Base-by-base conservation (phyloP, 1,284 basidiomycete genomes). In the Boletus calvinii region DNA sequence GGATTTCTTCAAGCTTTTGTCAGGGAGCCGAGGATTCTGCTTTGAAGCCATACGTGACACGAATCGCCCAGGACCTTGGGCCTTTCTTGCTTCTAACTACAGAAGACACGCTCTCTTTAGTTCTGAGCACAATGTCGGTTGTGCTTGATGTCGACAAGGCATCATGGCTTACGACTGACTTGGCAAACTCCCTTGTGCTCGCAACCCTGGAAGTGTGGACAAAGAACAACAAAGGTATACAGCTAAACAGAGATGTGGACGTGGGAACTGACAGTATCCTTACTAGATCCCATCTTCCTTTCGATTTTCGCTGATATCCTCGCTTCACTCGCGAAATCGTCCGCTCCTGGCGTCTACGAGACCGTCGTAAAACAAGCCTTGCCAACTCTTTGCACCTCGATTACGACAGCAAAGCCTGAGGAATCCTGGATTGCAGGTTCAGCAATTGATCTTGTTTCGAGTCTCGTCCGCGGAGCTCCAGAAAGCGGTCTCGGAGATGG, bases 101-200 rank as follows among this genome's bases (percentile, higher is more conserved):
- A 1, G 92, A 94, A 56, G 93, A 97, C 62, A 93, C 94, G 0
- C 79, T 98, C 12, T 87, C 91, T n/a, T 80, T 98, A 9, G 83
- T 98, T 24, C 76, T 98, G 22, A 94, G 98, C 66, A 88, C 93
- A 0, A 72, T 95, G 42, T 81, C 87, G 2, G 83, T 89, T 2
- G 83, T 95, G 4, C 72, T 94, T 1, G 82, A 86, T 29, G 79
- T 96, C 4, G 84, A 90, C 55, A 78, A 85, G 36, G 84, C 83
- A 41, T 77, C 76, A 38, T 92, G 86, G 84, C 71, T 91, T 51
- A 85, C 81, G 13, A 71, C 69, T 2, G 82, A 84, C 30, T 78
- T 84, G 60, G 85, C 89, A 4, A 75, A 70, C 9, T 80, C 84
- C 0, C 72, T 96, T 26, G 81, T 85, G 8, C 66, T 77, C 10